These are phyloP conservation scores for Microbotryomycetes sp. DNA, from an alignment of 1,284 basidiomycete species.

Conservation along the genomic window DNA sequence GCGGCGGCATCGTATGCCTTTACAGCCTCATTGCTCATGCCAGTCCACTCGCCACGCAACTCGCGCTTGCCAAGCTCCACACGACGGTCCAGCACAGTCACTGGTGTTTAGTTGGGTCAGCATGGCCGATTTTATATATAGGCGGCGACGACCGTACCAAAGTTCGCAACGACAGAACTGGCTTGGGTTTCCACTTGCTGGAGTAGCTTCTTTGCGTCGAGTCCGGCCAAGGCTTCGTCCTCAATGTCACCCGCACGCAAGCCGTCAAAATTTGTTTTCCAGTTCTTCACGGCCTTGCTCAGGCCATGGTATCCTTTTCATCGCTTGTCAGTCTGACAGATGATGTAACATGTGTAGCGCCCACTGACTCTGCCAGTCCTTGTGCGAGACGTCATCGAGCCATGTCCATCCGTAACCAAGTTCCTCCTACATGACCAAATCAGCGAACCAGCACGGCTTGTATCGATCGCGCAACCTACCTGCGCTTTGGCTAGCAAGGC, in stretches of 20 bases:
- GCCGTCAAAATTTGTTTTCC: conserved; percentile 18
- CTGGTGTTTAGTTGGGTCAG: no score
- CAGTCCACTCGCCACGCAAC: conserved; percentile 32
- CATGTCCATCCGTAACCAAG: conserved; percentile 31
- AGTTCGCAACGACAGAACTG: conserved; percentile 14
- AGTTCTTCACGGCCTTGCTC: conserved; percentile 25
- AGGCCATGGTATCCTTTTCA: conserved; percentile 30
- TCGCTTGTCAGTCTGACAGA: background rate
- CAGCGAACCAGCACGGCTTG: no score
- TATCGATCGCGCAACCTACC: background rate
- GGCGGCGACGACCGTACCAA: no score
- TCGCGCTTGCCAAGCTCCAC: conserved; percentile 23
- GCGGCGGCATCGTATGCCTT: conserved; percentile 27
- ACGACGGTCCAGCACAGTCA: conserved; percentile 20
- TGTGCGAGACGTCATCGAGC: conserved; percentile 31
- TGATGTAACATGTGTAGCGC: no score
- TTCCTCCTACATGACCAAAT: conserved; percentile 16
- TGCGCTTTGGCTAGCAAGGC: conserved; percentile 30
- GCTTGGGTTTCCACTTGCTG: conserved; percentile 16
- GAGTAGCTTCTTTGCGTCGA: conserved; percentile 17
- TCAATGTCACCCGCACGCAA: conserved; percentile 23
- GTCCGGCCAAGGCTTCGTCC: conserved; percentile 18
- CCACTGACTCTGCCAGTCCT: conserved; percentile 31
- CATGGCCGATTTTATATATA: no score
- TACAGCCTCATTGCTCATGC: conserved; percentile 26